Evolutionary conservation across 73 alveolate genomes (phyloP).

Genomic region (Stentor coeruleus): DNA sequence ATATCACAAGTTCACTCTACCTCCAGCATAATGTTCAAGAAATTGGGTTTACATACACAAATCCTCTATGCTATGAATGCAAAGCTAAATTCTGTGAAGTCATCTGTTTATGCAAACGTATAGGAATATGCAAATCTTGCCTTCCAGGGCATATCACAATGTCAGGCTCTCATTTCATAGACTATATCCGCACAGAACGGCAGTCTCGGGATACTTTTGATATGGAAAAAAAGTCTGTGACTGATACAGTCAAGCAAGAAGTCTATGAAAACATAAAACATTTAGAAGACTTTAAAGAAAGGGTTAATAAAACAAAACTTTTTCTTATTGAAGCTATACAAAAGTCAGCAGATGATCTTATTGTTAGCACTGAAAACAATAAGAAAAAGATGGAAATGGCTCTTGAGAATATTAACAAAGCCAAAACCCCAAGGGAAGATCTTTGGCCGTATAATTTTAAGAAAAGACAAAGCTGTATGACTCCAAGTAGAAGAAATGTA

Average conservation of each 20-base stretch:
- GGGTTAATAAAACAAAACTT: too few relatives aligned
- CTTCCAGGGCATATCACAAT: neutral
- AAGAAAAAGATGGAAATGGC: neutral
- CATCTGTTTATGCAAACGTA: neutral
- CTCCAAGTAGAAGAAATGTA: neutral
- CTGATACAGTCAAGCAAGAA: neutral
- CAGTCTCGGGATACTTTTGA: neutral
- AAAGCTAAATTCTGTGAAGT: neutral
- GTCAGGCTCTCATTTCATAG: neutral
- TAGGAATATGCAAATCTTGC: neutral
- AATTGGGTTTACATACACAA: neutral
- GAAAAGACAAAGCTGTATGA: neutral
- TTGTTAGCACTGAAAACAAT: neutral
- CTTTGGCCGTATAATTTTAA: neutral
- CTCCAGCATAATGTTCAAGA: neutral
- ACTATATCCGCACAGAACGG: neutral
- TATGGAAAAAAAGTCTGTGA: neutral
- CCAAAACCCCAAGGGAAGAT: neutral
- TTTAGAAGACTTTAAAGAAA: neutral
- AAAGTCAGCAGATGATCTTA: neutral
- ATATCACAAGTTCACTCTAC: neutral
- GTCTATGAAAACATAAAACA: neutral
- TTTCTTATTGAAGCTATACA: neutral
- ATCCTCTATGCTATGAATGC: neutral
- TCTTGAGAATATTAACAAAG: neutral